Base-by-base conservation (phyloP, 2,329 filamentous ascomycete genomes). In the Ophiostoma tasmaniense region DNA sequence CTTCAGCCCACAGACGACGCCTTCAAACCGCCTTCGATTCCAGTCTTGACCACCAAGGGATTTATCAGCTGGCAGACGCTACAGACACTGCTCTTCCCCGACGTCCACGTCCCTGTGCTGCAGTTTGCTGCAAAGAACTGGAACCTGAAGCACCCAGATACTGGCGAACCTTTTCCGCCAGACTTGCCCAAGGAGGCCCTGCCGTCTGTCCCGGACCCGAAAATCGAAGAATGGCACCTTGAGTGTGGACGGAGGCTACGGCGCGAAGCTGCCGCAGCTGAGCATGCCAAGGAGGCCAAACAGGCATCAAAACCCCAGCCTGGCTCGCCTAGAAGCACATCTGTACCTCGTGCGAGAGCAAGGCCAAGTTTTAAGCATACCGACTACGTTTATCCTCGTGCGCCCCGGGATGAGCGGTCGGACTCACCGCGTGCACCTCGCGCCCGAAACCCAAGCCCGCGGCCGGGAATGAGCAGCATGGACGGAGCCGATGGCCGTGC, bases 51-150 rank as follows among this genome's bases (percentile, higher is more conserved):
- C 45, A 83, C 85, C 0, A 86, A 87, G 75, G 95, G 95, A 55
- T 99, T 96, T 77, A 91, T 94, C 61, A 89, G 92, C 77, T 99
- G 94, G 94, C 90, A 97, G 80, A 92, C 91, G 0, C 90, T 98
- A 68, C 92, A 98, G 79, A 85, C 97, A 28, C 81, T 98, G 45
- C 85, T 98, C 1, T 91, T 89, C 1, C 95, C 95, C 0, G 90
- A 95, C 73, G 91, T 96, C 74, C 93, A 98, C 79, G 90, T 93
- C 0, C 87, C 87, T 0, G 94, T 93, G 74, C 78, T 99, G 30
- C 92, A 95, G 74, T 89, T 87, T 74, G 92, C 93, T 0, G 90
- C 96, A 3, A 84, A 85, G 71, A 83, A 90, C 72, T 97, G 93
- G 85, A 83, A 87, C 45, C 84, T 98, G 70, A 86, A 85, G 70